phyloP scores from a whole-genome alignment of 2,329 filamentous ascomycete genomes.

The Thelonectria blattea region DNA sequence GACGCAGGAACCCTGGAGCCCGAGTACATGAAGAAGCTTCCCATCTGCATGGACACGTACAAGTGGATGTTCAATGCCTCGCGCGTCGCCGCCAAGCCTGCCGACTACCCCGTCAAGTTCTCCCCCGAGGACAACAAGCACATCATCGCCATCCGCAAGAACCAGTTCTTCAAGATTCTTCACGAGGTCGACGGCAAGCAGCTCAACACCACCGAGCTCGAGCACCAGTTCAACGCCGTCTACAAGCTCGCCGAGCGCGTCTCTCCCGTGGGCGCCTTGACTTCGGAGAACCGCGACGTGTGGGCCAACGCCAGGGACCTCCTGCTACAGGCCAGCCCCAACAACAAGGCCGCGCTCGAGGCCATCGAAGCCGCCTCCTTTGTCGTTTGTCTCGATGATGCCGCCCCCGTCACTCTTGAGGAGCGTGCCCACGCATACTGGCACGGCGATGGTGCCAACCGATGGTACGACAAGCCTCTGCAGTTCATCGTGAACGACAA shows the following conservation, averaged over 20 bases:
- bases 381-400: constrained; percentile 91
- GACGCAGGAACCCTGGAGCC: constrained; percentile 85
- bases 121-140: constrained; percentile 77
- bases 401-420: constrained; percentile 88
- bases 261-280: constrained; percentile 82
- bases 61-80: constrained; percentile 98
- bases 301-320: constrained; percentile 85
- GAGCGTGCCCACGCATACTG: constrained; percentile 97
- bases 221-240: constrained; percentile 85
- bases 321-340: constrained; percentile 76
- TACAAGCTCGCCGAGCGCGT: constrained; percentile 77
- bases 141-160: constrained; percentile 90
- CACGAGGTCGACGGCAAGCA: constrained; percentile 83
- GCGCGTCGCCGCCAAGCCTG: constrained; percentile 81
- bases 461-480: constrained; percentile 97
- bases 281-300: constrained; percentile 89
- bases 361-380: constrained; percentile 90
- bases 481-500: constrained; percentile 99
- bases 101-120: constrained; percentile 86
- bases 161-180: constrained; percentile 93
- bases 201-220: constrained; percentile 87
- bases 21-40: constrained; percentile 98
- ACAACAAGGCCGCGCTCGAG: constrained; percentile 79
- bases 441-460: constrained; percentile 95
- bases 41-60: constrained; percentile 98